Conservation (phyloP, 176 grass and related monocot genomes). For the Typha latifolia region DNA sequence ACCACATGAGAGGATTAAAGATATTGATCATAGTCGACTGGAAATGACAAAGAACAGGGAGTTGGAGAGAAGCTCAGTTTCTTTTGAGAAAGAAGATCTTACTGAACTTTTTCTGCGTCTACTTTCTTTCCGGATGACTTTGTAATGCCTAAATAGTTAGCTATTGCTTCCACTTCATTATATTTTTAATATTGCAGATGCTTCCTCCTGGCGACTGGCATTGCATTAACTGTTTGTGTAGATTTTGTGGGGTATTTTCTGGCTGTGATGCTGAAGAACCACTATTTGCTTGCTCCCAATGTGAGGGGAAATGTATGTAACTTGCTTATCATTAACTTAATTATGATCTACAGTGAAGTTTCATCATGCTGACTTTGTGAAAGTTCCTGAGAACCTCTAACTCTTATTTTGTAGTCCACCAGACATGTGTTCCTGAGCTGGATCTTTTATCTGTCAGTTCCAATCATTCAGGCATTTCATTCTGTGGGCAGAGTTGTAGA, state of each 20-base stretch:
- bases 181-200: constrained; percentile 42
- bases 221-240: constrained; percentile 82
- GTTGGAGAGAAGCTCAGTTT: not conserved
- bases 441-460: constrained; percentile 21
- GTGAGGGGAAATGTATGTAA: constrained; percentile 61
- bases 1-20: not conserved
- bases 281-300: constrained; percentile 61
- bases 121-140: not conserved
- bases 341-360: constrained; percentile 11
- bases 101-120: not conserved
- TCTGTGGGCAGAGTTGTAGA: constrained; percentile 79
- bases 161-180: not conserved
- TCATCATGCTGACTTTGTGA: not conserved
- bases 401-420: constrained; percentile 53
- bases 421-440: constrained; percentile 43
- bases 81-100: not conserved
- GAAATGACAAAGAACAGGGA: not conserved
- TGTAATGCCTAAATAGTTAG: not conserved
- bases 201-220: constrained; percentile 86
- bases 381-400: not conserved
- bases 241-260: constrained; percentile 67
- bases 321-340: constrained; percentile 22
- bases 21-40: not conserved
- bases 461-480: constrained; percentile 31
- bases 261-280: constrained; percentile 26